Percentiles rank a stretch among this genome's conserved stretches.
phyloP scores from a whole-genome alignment of 108 stramenopile species.

The Bacterosira constricta region DNA sequence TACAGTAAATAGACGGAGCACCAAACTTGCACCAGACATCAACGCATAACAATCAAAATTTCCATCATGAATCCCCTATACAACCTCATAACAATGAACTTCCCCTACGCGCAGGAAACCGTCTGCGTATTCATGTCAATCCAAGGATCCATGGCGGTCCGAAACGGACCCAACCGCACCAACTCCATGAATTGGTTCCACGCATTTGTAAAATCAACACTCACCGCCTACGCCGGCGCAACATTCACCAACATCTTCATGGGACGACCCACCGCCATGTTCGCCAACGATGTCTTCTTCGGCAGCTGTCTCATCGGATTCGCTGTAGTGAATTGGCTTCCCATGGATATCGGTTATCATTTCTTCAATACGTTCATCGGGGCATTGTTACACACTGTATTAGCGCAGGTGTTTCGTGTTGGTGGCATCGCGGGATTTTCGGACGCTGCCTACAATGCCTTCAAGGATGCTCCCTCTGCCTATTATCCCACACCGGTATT shows the following conservation, averaged over 20 bases:
- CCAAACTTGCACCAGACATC: no score
- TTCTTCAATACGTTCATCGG: constrained; percentile 55
- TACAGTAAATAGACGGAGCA: no score
- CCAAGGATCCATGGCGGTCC: constrained; percentile 69
- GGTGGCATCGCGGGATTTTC: constrained; percentile 62
- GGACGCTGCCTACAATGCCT: constrained; percentile 50
- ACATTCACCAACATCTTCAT: constrained; percentile 74
- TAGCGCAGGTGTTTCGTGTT: constrained; percentile 72
- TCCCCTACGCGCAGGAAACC: background rate
- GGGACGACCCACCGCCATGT: constrained; percentile 83
- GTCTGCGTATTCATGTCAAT: background rate
- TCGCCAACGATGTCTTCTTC: constrained; percentile 71
- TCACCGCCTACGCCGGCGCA: constrained; percentile 75
- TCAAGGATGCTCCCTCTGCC: constrained; percentile 62
- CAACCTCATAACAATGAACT: background rate
- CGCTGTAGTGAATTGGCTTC: constrained; percentile 63
- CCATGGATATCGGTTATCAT: constrained; percentile 67
- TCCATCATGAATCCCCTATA: background rate
- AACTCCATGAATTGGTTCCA: constrained; percentile 78
- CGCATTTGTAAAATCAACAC: constrained; percentile 65
- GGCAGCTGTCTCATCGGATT: constrained; percentile 65
- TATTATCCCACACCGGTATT: constrained; percentile 82
- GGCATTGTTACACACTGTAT: constrained; percentile 47
- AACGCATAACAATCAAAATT: no score
- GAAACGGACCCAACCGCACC: constrained; percentile 66